These are phyloP conservation scores for Exophiala mesophila DNA, from an alignment of 2,329 filamentous ascomycete genomes.

Conservation along the genomic window DNA sequence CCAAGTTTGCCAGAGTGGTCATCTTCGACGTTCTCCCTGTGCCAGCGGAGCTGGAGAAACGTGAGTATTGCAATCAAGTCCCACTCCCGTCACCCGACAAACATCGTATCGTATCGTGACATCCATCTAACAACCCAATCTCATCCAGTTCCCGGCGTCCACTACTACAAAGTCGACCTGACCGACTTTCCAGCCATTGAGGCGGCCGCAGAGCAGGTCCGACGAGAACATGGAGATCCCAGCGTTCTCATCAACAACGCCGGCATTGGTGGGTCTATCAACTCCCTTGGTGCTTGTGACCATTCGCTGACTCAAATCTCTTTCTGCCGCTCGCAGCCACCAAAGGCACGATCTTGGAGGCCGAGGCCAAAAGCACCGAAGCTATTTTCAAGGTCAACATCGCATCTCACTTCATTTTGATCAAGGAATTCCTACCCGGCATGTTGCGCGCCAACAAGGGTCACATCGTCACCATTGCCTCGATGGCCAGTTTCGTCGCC, in stretches of 20 bases:
- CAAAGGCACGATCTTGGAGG: slow-evolving; percentile 59
- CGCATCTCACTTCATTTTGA: slow-evolving; percentile 62
- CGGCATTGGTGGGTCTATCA: slow-evolving; percentile 53
- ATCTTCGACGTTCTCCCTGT: slow-evolving; percentile 59
- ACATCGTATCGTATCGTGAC: not conserved
- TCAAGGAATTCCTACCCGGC: slow-evolving; percentile 61
- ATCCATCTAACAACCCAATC: not conserved
- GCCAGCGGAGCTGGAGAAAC: slow-evolving; percentile 20
- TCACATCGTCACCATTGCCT: slow-evolving; percentile 67
- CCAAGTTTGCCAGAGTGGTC: slow-evolving; percentile 62
- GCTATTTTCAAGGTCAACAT: slow-evolving; percentile 69
- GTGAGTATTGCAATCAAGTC: slow-evolving; percentile 7
- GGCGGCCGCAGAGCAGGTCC: slow-evolving; percentile 39
- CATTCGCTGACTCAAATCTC: too few species aligned
- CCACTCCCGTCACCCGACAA: not conserved
- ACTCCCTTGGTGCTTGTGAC: too few species aligned
- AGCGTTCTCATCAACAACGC: slow-evolving; percentile 71
- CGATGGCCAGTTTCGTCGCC: slow-evolving; percentile 56
- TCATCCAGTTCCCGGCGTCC: slow-evolving; percentile 42
- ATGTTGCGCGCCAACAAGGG: slow-evolving; percentile 64
- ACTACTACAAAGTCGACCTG: slow-evolving; percentile 67
- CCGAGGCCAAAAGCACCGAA: slow-evolving; percentile 54
- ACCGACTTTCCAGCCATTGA: slow-evolving; percentile 54
- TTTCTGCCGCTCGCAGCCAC: too few species aligned
- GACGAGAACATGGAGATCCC: slow-evolving; percentile 55